Base-by-base conservation (phyloP, 2,329 filamentous ascomycete genomes). In the Aspergillus caelatus region DNA sequence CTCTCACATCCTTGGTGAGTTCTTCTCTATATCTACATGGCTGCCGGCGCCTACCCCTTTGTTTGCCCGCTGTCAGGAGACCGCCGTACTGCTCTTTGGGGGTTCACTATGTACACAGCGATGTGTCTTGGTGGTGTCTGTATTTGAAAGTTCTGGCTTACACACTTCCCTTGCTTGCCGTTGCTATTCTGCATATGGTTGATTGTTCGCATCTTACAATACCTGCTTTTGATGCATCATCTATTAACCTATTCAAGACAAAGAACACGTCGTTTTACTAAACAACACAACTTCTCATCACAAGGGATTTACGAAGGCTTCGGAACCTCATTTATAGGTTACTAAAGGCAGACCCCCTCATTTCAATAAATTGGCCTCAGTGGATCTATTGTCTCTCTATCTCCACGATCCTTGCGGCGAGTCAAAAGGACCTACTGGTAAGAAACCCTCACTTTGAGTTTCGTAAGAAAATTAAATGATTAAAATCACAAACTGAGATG, bases 341-440 rank as follows among this genome's bases (percentile, higher is more conserved):
- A 19, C 36, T 50, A 57, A 26, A 57, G 41, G 53, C 54, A 39
- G 19, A 7, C 34, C 21, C 21, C 14, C 46, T 32, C 26, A n/a
- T 50, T n/a, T 60, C 48, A 34, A 32, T 19, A 34, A 7, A 36
- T 14, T 41, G 3, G 46, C 41, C 39, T 21, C 48, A 28, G 28
- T 43, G 34, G 36, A 32, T 39, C 57, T 58, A 45, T 39, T 59
- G 43, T 19, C 53, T 58, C 58, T 21, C 30, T 58, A 55, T 57
- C 53, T 36, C 48, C 61, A 53, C 56, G 52, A 61, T 21, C 50
- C 52, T 43, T 34, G 50, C 46, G 57, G n/a, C 16, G 39, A 39
- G 43, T 36, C 45, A 43, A 58, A 59, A 57, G 7, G 41, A 57
- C 55, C 41, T 58, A 48, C 59, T 30, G 57, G 62, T 65, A 63